These are phyloP conservation scores for Escallonia herrerae DNA, from an alignment of 129 eudicot species.

Conservation along the genomic window DNA sequence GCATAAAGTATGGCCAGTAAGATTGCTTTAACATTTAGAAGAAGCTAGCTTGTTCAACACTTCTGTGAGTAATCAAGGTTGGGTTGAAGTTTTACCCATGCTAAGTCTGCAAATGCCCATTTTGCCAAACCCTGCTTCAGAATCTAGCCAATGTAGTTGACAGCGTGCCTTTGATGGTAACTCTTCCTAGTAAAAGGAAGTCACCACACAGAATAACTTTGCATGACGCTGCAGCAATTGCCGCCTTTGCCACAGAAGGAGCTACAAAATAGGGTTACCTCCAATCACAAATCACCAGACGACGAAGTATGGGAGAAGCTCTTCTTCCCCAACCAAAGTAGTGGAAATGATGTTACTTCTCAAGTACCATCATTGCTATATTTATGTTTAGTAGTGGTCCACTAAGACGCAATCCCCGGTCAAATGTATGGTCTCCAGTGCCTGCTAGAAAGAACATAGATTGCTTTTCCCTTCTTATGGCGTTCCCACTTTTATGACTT, in stretches of 20 bases:
- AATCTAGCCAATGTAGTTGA: conserved; percentile 72
- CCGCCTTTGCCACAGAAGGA: conserved; percentile 91
- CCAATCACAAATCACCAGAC: conserved; percentile 5
- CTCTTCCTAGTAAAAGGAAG: conserved; percentile 78
- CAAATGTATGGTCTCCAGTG: conserved; percentile 91
- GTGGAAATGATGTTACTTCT: conserved; percentile 39
- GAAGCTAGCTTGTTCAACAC: not conserved
- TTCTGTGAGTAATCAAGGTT: not conserved
- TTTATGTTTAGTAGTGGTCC: conserved; percentile 83
- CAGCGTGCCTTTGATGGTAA: conserved; percentile 86
- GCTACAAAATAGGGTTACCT: conserved; percentile 24
- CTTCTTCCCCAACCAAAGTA: not conserved
- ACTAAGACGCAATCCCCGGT: conserved; percentile 86
- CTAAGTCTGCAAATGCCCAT: conserved; percentile 96
- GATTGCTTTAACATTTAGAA: not conserved
- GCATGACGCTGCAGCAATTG: conserved; percentile 78
- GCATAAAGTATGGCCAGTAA: no score
- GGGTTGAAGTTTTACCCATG: conserved; percentile 67
- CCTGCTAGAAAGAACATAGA: conserved; percentile 43
- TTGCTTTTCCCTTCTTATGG: no score
- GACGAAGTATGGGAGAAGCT: not conserved
- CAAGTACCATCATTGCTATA: conserved; percentile 94
- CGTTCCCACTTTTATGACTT: no score
- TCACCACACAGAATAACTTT: conserved; percentile 86
- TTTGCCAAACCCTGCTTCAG: conserved; percentile 80